phyloP scores from a whole-genome alignment of 1,284 basidiomycete genomes.

The Cutaneotrichosporon spelunceum region DNA sequence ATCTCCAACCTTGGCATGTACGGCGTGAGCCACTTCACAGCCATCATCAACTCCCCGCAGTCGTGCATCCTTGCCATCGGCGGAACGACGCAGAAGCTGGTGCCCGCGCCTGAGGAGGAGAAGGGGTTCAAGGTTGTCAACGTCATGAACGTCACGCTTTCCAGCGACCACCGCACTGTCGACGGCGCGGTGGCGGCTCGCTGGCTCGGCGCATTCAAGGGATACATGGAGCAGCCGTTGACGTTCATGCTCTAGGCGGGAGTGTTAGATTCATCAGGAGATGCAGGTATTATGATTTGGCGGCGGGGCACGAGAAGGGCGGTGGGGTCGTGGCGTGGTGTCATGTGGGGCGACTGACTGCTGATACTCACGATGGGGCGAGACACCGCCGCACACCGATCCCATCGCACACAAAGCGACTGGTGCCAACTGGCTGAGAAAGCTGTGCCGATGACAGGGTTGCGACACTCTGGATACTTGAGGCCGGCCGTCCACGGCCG shows the following conservation, averaged over 20 bases:
- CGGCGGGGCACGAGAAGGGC: not conserved
- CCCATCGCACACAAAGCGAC: no score
- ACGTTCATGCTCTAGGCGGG: slow-evolving; percentile 76
- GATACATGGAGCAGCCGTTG: slow-evolving; percentile 93
- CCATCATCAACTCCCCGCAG: slow-evolving; percentile 99
- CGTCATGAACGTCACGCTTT: slow-evolving; percentile 94
- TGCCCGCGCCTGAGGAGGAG: slow-evolving; percentile 73
- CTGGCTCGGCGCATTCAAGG: slow-evolving; percentile 92
- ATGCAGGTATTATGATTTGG: not conserved
- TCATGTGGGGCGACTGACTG: not conserved
- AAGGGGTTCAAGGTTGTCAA: slow-evolving; percentile 88
- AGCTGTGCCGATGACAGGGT: no score
- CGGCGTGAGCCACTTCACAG: slow-evolving; percentile 91
- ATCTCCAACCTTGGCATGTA: slow-evolving; percentile 99
- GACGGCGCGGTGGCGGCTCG: slow-evolving; percentile 87
- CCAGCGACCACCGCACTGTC: slow-evolving; percentile 91
- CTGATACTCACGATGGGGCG: no score
- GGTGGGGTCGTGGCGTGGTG: not conserved
- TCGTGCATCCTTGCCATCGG: slow-evolving; percentile 97
- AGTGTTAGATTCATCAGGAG: not conserved
- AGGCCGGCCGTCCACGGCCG: no score
- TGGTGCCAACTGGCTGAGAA: no score
- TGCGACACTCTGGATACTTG: no score
- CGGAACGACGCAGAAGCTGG: slow-evolving; percentile 77
- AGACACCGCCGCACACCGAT: no score